A percentile compares a stretch with the other conserved stretches of the same genome.
phyloP scores from a whole-genome alignment of 441 rosid genomes.

The Erysimum cheiri region DNA sequence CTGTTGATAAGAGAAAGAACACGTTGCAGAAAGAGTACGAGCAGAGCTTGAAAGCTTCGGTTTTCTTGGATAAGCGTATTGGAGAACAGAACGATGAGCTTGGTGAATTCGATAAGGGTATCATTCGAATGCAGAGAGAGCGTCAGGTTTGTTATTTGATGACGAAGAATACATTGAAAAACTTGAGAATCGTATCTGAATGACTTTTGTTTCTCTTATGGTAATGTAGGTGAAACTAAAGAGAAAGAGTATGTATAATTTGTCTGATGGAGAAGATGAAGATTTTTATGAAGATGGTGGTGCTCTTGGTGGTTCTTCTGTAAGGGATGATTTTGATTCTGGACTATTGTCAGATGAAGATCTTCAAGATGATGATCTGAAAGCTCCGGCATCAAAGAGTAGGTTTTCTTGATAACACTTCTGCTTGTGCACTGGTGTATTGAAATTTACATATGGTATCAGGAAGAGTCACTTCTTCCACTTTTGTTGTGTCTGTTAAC shows the following conservation, averaged over 20 bases:
- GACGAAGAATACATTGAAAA: neutral
- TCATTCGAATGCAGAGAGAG: constrained; percentile 86
- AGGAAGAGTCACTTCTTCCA: neutral
- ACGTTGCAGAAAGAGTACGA: constrained; percentile 85
- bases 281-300: constrained; percentile 57
- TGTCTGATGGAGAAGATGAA: constrained; percentile 84
- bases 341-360: constrained; percentile 68
- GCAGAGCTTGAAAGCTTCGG: constrained; percentile 71
- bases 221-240: constrained; percentile 55
- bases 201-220: neutral
- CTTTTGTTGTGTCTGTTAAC: neutral
- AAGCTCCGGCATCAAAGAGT: constrained; percentile 51
- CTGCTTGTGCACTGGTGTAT: neutral
- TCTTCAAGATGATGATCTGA: constrained; percentile 49
- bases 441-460: neutral
- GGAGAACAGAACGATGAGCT: constrained; percentile 77
- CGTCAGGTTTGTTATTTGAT: constrained; percentile 58
- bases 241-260: constrained; percentile 75
- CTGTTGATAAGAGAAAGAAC: constrained; percentile 82
- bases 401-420: constrained; percentile 29
- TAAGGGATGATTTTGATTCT: constrained; percentile 78
- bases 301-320: constrained; percentile 53
- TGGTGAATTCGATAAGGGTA: constrained; percentile 79
- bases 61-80: constrained; percentile 78
- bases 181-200: neutral